Percentiles rank a stretch among this genome's conserved stretches.
These are phyloP conservation scores for Canna indica DNA, from an alignment of 176 grass and related monocot genomes.

Conservation along the genomic window DNA sequence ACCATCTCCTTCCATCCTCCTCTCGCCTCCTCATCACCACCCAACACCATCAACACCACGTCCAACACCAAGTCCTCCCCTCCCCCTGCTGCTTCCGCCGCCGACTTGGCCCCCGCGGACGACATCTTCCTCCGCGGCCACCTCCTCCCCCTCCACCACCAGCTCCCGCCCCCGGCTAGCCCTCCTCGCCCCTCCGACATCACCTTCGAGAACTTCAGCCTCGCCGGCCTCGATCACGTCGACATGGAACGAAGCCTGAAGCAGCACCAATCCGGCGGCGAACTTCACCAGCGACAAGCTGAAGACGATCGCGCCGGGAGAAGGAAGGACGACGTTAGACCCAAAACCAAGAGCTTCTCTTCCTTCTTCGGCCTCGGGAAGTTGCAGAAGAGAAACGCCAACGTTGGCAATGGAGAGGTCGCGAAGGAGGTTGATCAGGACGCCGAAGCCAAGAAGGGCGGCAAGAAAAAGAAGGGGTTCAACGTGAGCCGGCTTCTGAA, in stretches of 20 bases:
- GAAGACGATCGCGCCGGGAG: background rate
- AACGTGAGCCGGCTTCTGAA: constrained; percentile 58
- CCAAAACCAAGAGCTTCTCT: constrained; percentile 34
- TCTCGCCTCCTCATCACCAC: background rate
- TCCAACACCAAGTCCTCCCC: background rate
- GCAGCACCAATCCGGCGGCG: too few species aligned
- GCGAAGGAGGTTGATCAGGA: constrained; percentile 23
- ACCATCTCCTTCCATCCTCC: constrained; percentile 24
- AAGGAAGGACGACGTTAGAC: constrained; percentile 6
- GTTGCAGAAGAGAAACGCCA: background rate
- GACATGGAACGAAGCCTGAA: background rate
- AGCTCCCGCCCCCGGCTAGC: background rate
- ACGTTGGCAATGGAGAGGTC: too few species aligned
- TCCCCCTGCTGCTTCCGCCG: background rate
- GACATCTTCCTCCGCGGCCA: constrained; percentile 20
- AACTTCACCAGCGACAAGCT: background rate
- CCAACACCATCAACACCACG: background rate
- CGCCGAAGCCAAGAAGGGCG: background rate
- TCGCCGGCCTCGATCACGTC: constrained; percentile 12
- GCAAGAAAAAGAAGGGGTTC: constrained; percentile 34
- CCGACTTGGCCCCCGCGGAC: constrained; percentile 1
- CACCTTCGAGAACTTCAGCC: constrained; percentile 24
- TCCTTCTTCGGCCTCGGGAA: constrained; percentile 42
- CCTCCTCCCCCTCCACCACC: constrained; percentile 17
- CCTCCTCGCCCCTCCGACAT: constrained; percentile 23